Base-by-base conservation (phyloP, 2,329 filamentous ascomycete species). In the Albophoma yamanashiensis region DNA sequence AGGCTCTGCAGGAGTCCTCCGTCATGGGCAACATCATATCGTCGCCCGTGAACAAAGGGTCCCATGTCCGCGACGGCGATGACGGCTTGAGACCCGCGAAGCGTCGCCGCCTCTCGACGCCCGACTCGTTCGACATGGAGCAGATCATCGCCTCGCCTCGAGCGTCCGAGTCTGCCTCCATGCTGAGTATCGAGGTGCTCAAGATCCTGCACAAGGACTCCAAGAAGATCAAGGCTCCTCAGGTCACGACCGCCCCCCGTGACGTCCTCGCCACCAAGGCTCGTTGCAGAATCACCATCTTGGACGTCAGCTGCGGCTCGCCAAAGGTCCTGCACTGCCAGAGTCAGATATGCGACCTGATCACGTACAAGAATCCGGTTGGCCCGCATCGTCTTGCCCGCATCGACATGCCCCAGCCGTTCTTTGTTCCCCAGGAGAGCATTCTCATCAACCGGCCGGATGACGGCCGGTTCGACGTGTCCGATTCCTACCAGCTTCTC, bases 261-360 rank as follows among this genome's bases (percentile, higher is more conserved):
- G 67, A 71, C 55, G 59, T 71, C 27, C 61, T 69, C 40, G 69
- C 65, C 55, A 73, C 69, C 58, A 73, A 71, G 64, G 74, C 72
- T 36, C 70, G 66, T 58, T 76, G 74, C 61, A 70, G 73, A 63
- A 69, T 76, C 62, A 75, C 72, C 38, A 68, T 76, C 59, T 70
- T 66, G 38, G 73, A 75, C 60, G 62, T 67, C 56, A 70, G 68
- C 58, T 67, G 67, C 22, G 74, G 70, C 56, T 70, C 73, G 61
- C 67, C 72, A 36, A 73, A 76, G 58, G 71, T 82, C 8, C 68
- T 85, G 60, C 76, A 82, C 65, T 81, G 80, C 63, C 77, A 82
- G 65, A 82, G 77, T 62, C 80, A 84, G 66, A 70, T 79, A 11
- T 84, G 82, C 70, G 76, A 77, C 52, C 71, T 85, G 62, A 78